These are phyloP conservation scores for Linnemannia schmuckeri DNA, from an alignment of 192 early-diverging fungal genomes.

Conservation along the genomic window DNA sequence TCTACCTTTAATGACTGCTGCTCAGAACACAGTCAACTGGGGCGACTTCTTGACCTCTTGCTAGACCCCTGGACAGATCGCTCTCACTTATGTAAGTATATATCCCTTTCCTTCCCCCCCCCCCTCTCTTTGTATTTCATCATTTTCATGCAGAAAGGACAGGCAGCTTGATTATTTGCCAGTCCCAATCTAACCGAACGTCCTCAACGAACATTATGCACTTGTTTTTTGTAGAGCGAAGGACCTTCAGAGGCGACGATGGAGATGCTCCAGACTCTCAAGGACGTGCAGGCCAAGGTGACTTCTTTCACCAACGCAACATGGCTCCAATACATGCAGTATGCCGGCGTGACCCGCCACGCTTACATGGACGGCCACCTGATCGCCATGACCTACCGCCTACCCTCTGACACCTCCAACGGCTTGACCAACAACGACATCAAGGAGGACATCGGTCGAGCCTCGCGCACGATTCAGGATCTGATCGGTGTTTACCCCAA, in stretches of 20 bases:
- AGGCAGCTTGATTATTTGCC: too few species aligned
- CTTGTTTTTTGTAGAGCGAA: conserved; percentile 51
- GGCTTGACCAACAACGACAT: conserved; percentile 57
- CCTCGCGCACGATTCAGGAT: conserved; percentile 61
- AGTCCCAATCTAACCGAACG: not conserved
- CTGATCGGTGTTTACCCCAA: conserved; percentile 66
- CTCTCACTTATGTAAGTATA: conserved; percentile 61
- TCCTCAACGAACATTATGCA: not conserved
- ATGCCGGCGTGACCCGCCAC: conserved; percentile 64
- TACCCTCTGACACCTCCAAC: conserved; percentile 57
- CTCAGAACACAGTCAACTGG: conserved; percentile 14
- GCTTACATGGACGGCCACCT: conserved; percentile 67
- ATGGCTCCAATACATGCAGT: conserved; percentile 67
- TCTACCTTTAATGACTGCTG: conserved; percentile 24
- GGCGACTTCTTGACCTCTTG: conserved; percentile 49
- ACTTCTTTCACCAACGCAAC: conserved; percentile 67
- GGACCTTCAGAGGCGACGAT: conserved; percentile 67
- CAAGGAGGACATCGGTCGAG: conserved; percentile 56
- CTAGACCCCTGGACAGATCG: conserved; percentile 57
- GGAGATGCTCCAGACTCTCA: conserved; percentile 62
- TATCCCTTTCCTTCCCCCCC: not conserved
- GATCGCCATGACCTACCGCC: conserved; percentile 69
- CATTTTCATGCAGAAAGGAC: too few species aligned
- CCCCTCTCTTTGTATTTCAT: not conserved
- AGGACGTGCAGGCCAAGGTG: conserved; percentile 59